Percentiles rank a stretch among this genome's conserved stretches.
phyloP scores from a whole-genome alignment of 176 grass and related monocot genomes.

The Zea luxurians region DNA sequence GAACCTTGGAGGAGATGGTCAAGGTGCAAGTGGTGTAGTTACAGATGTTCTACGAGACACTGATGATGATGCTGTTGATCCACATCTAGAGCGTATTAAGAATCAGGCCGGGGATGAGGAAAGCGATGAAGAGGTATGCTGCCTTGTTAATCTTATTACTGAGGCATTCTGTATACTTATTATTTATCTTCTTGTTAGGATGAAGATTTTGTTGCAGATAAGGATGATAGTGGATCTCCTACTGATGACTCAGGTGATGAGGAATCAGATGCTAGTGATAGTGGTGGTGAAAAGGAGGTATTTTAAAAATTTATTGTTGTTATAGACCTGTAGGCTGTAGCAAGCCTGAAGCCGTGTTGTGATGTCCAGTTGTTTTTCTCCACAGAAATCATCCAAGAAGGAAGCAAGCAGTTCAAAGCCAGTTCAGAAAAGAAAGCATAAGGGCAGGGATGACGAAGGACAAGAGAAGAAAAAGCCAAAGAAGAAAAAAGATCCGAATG shows the following conservation, averaged over 20 bases:
- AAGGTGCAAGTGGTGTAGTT: constrained; percentile 67
- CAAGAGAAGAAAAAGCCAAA: constrained; percentile 77
- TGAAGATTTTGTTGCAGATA: constrained; percentile 96
- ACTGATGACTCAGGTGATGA: constrained; percentile 94
- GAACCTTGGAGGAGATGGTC: constrained; percentile 84
- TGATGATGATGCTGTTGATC: constrained; percentile 84
- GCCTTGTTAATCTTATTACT: constrained; percentile 23
- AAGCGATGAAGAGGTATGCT: constrained; percentile 95
- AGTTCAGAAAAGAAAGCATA: constrained; percentile 74
- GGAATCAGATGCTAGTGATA: constrained; percentile 90
- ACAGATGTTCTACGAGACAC: constrained; percentile 67
- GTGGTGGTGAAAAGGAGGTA: constrained; percentile 77
- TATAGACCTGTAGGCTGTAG: background rate
- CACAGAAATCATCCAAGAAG: constrained; percentile 78
- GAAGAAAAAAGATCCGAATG: constrained; percentile 99
- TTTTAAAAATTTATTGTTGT: constrained; percentile 31
- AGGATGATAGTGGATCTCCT: constrained; percentile 95
- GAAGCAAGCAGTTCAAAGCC: constrained; percentile 73
- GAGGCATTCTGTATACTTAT: background rate
- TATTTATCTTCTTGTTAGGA: constrained; percentile 53
- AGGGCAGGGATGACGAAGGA: constrained; percentile 67
- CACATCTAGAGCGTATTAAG: constrained; percentile 73
- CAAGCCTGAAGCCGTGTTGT: constrained; percentile 9
- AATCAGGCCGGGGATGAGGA: constrained; percentile 81
- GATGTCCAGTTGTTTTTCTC: constrained; percentile 18